Base-by-base conservation (phyloP, 2,329 filamentous ascomycete species). In the Nannizziopsis barbatae region DNA sequence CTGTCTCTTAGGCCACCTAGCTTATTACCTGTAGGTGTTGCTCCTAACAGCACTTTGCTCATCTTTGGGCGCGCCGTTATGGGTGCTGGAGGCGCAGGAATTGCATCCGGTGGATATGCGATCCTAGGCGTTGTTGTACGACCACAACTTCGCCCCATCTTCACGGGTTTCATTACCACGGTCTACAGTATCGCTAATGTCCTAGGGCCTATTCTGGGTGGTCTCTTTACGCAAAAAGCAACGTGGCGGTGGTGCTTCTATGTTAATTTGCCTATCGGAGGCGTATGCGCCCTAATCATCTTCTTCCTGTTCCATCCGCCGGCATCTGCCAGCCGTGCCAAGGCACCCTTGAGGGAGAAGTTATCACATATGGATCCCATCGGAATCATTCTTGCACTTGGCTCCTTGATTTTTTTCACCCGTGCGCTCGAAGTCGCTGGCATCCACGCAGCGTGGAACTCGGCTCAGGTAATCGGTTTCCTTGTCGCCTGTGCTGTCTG, bases 201-300 rank as follows among this genome's bases (percentile, higher is more conserved):
- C 3, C 51, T 60, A 5, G 69, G 67, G 6, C 69, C 69, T 1
- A 47, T 71, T 2, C 64, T 82, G n/a, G 75, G 79, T 42, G 79
- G 79, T 30, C 69, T 73, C 1, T 77, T 82, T 52, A 80, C 79
- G 0, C 68, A 80, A 41, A 71, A 70, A 15, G 75, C 46, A 7
- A 42, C 46, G 18, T 45, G 43, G 43, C 30, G 43, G 3, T 45
- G 43, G 43, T 35, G 30, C 17, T 45, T 45, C 15, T 45, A 45
- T 17, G 22, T 42, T 42, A 42, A 42, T 8, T 15, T 42, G 22
- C 39, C 39, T 6, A 31, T 42, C 15, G 39, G 62, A 6, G 50
- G 65, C 11, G 37, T 63, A 47, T 42, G 70, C 56, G 12, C 66
- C 43, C 55, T 75, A 55, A 53, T 68, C 59, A 46, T 55, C 0